phyloP scores from a whole-genome alignment of 1,139 yeast genomes.

The Blastobotrys ciferrii region DNA sequence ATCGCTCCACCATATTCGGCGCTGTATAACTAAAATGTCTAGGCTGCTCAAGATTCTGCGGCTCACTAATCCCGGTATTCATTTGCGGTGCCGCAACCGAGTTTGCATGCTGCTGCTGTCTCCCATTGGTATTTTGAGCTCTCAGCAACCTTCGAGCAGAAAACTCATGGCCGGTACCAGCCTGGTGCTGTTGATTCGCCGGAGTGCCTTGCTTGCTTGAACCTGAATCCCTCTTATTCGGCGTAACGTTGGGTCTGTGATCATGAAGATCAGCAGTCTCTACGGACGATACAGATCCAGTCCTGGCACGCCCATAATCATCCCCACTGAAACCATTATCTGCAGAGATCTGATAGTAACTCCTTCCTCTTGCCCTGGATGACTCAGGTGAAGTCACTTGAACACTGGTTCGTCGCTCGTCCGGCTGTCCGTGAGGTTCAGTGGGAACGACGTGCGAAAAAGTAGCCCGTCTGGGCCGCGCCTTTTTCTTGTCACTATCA shows the following conservation, averaged over 20 bases:
- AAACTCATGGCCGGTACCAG: slow-evolving; percentile 3
- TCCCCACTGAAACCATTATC: neutral
- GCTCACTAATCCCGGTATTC: neutral
- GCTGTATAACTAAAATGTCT: slow-evolving; percentile 10
- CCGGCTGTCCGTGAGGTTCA: neutral
- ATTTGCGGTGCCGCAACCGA: neutral
- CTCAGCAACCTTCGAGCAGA: slow-evolving; percentile 1
- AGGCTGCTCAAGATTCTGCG: neutral
- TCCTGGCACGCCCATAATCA: neutral
- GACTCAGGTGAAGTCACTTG: neutral
- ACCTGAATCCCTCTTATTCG: neutral
- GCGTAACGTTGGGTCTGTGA: slow-evolving; percentile 8
- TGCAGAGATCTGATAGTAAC: neutral
- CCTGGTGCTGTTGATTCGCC: neutral
- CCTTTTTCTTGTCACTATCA: neutral
- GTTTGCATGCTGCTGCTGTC: neutral
- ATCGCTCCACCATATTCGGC: slow-evolving; percentile 24
- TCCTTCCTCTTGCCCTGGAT: neutral
- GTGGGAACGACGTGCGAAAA: slow-evolving; percentile 24
- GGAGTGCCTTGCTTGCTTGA: neutral
- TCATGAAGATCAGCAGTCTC: slow-evolving; percentile 13
- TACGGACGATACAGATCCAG: slow-evolving; percentile 12
- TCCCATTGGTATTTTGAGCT: neutral
- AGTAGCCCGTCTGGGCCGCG: slow-evolving; percentile 22
- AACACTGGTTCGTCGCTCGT: neutral